Evolutionary conservation across 2,329 filamentous ascomycete species (phyloP).

Genomic region (Monosporascus sp.): DNA sequence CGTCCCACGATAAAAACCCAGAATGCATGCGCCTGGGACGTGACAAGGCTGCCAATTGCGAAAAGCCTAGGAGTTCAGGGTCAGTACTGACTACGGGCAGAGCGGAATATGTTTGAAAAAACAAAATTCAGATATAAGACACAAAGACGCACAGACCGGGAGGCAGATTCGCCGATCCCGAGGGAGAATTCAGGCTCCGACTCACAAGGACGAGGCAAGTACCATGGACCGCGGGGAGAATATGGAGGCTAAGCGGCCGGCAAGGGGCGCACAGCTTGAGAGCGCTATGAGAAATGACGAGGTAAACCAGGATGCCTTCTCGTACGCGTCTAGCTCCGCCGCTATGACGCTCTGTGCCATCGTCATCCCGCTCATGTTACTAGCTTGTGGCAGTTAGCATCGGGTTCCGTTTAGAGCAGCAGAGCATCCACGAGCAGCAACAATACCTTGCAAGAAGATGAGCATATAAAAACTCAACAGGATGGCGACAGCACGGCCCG

Average conservation of each 20-base stretch:
- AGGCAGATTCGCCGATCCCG: too few relatives aligned
- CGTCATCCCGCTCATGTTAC: constrained; percentile 76
- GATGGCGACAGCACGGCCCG: constrained; percentile 38
- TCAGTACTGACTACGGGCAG: neutral
- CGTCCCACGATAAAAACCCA: constrained; percentile 63
- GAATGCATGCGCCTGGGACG: constrained; percentile 55
- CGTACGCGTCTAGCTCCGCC: constrained; percentile 67
- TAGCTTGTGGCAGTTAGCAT: constrained; percentile 29
- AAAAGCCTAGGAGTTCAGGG: constrained; percentile 32
- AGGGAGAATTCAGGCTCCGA: constrained; percentile 21
- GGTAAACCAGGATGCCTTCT: constrained; percentile 73
- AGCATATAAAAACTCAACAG: constrained; percentile 48
- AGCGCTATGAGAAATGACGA: constrained; percentile 63
- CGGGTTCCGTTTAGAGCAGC: neutral
- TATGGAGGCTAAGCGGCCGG: constrained; percentile 67
- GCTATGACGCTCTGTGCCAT: constrained; percentile 76
- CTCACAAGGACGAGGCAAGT: constrained; percentile 47
- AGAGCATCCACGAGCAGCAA: neutral
- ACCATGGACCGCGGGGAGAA: constrained; percentile 66
- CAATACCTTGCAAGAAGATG: constrained; percentile 54
- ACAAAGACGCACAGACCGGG: too few relatives aligned
- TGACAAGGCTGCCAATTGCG: constrained; percentile 58
- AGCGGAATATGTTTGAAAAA: neutral
- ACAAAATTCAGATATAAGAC: neutral
- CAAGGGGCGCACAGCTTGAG: constrained; percentile 62